These are phyloP conservation scores for Copromyces sp. DNA, from an alignment of 495 filamentous ascomycete species.

Conservation along the genomic window DNA sequence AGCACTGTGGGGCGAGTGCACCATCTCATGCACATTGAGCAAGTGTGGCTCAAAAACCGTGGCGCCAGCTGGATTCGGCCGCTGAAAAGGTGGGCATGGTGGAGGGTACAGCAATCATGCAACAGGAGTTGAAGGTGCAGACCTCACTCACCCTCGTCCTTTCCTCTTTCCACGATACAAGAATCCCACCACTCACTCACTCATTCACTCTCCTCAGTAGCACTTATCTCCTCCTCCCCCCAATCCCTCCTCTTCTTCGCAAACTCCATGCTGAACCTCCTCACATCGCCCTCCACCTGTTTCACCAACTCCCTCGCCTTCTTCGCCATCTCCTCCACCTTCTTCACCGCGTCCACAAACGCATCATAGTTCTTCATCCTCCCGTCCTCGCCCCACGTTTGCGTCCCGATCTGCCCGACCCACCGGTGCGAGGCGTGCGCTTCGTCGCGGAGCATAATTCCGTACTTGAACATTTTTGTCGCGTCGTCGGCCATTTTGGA, in stretches of 20 bases:
- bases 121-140: background rate
- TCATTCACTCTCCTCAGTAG: background rate
- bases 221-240: background rate
- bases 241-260: background rate
- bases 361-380: background rate
- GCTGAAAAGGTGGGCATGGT: background rate
- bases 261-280: background rate
- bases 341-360: background rate
- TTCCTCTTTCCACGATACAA: background rate
- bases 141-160: background rate
- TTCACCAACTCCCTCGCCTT: background rate
- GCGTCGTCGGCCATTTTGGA: background rate
- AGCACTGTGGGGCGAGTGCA: background rate
- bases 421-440: background rate
- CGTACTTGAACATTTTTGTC: background rate
- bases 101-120: background rate
- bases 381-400: background rate
- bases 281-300: background rate
- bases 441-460: accelerated
- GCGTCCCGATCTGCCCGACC: background rate
- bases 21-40: background rate
- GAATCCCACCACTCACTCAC: background rate
- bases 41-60: background rate
- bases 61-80: background rate
- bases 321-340: background rate